These are phyloP conservation scores for Grigorovia humatica DNA, from an alignment of 805 yeast genomes.

Conservation along the genomic window DNA sequence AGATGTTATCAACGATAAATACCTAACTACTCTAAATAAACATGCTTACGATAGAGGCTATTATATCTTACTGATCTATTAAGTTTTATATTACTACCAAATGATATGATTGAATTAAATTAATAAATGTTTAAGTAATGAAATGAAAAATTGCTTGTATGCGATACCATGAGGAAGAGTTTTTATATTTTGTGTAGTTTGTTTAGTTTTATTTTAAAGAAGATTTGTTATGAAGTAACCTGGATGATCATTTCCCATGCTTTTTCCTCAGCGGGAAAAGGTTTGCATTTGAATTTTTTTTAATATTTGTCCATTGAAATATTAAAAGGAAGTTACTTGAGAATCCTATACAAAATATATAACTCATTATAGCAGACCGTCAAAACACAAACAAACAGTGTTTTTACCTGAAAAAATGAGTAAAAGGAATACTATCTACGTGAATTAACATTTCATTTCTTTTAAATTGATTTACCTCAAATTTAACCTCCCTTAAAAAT, in stretches of 20 bases:
- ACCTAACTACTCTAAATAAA: too few species aligned
- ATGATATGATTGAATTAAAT: too few species aligned
- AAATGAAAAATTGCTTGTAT: too few species aligned
- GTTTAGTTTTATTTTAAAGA: too few species aligned
- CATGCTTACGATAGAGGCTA: too few species aligned
- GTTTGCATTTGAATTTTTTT: background rate
- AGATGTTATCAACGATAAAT: too few species aligned
- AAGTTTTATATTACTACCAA: too few species aligned
- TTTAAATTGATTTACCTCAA: slow-evolving; percentile 57
- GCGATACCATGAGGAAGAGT: too few species aligned
- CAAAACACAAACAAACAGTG: background rate
- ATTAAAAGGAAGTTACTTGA: background rate
- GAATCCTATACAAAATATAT: background rate
- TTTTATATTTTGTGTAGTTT: background rate
- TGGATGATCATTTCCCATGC: background rate
- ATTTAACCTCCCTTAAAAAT: slow-evolving; percentile 35
- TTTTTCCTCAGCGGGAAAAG: background rate
- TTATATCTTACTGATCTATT: too few species aligned
- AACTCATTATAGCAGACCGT: background rate
- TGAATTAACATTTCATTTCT: slow-evolving; percentile 61
- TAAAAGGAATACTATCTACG: slow-evolving; percentile 46
- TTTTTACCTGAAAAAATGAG: slow-evolving; percentile 44
- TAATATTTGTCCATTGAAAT: too few species aligned
- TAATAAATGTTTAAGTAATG: too few species aligned
- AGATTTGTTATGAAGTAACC: too few species aligned